These are phyloP conservation scores for Phaeosphaeria sp. DNA, from an alignment of 2,329 filamentous ascomycete genomes.

Conservation along the genomic window DNA sequence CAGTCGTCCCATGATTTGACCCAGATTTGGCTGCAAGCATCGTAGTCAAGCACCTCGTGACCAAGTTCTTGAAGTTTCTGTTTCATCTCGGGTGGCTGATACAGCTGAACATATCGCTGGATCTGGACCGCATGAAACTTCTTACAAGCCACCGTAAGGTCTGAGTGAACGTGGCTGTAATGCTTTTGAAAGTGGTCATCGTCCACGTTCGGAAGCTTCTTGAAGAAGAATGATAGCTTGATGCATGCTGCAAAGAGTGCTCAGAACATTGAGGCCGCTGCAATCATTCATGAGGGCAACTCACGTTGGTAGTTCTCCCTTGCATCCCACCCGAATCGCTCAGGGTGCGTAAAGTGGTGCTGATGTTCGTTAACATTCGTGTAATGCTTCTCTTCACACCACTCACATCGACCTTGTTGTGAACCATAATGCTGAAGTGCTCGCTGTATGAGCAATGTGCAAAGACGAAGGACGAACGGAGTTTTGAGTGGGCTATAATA, in stretches of 20 bases:
- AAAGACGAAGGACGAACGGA: not conserved
- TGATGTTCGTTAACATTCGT: slow-evolving; percentile 21
- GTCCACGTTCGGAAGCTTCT: slow-evolving; percentile 38
- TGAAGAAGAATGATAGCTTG: slow-evolving; percentile 41
- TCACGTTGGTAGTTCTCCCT: slow-evolving; percentile 39
- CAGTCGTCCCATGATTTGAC: slow-evolving; percentile 33
- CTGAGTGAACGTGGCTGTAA: slow-evolving; percentile 42
- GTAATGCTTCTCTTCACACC: not conserved
- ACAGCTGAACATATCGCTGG: slow-evolving; percentile 34
- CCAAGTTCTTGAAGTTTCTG: slow-evolving; percentile 25
- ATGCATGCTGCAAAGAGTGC: slow-evolving; percentile 26
- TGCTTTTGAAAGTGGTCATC: slow-evolving; percentile 42
- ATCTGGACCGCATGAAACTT: slow-evolving; percentile 36
- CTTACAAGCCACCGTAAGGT: slow-evolving; percentile 36
- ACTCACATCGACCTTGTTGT: slow-evolving; percentile 14
- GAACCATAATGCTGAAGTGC: slow-evolving; percentile 16
- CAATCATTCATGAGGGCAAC: not conserved
- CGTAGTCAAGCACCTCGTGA: slow-evolving; percentile 33
- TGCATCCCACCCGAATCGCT: slow-evolving; percentile 31
- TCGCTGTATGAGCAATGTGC: not conserved
- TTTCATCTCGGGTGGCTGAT: slow-evolving; percentile 33
- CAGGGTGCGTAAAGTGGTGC: slow-evolving; percentile 22
- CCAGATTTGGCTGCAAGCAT: slow-evolving; percentile 33
- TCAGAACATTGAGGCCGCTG: not conserved
- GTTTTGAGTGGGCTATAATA: not conserved